These are phyloP conservation scores for Clathrus columnatus DNA, from an alignment of 768 basidiomycete species.

Conservation along the genomic window DNA sequence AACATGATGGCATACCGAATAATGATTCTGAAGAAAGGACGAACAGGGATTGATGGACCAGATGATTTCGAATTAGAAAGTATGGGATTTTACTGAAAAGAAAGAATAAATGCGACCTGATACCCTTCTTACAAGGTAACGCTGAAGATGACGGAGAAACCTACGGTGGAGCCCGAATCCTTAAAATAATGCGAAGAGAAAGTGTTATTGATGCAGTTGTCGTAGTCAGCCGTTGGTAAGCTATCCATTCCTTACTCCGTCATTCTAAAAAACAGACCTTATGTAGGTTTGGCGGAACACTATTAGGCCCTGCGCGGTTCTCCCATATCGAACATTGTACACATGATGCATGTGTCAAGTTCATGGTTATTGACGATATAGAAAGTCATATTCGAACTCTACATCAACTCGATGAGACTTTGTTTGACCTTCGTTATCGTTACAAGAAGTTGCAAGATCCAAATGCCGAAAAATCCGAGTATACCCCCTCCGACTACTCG, in stretches of 20 bases:
- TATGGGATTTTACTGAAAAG: background rate
- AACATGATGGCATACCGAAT: slow-evolving; percentile 75
- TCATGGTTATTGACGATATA: slow-evolving; percentile 60
- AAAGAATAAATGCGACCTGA: background rate
- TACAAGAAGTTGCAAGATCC: background rate
- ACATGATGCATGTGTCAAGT: slow-evolving; percentile 60
- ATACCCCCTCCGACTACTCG: slow-evolving; percentile 35
- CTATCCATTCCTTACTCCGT: slow-evolving; percentile 9
- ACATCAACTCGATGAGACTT: slow-evolving; percentile 49
- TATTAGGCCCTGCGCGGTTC: slow-evolving; percentile 70
- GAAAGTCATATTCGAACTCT: slow-evolving; percentile 52
- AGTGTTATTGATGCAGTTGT: slow-evolving; percentile 72
- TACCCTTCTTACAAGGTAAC: slow-evolving; percentile 23
- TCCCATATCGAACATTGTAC: slow-evolving; percentile 71
- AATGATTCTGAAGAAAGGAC: slow-evolving; percentile 60
- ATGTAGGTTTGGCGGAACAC: slow-evolving; percentile 68
- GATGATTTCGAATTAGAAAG: slow-evolving; percentile 66
- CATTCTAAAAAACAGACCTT: background rate
- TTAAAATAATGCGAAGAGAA: slow-evolving; percentile 61
- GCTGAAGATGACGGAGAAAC: slow-evolving; percentile 73
- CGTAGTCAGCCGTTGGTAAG: slow-evolving; percentile 70
- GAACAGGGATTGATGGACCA: slow-evolving; percentile 56
- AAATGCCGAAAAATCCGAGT: slow-evolving; percentile 29
- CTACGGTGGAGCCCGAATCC: slow-evolving; percentile 54
- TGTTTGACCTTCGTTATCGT: slow-evolving; percentile 42